phyloP scores from a whole-genome alignment of 2,329 filamentous ascomycete species.

The Claviceps africana region DNA sequence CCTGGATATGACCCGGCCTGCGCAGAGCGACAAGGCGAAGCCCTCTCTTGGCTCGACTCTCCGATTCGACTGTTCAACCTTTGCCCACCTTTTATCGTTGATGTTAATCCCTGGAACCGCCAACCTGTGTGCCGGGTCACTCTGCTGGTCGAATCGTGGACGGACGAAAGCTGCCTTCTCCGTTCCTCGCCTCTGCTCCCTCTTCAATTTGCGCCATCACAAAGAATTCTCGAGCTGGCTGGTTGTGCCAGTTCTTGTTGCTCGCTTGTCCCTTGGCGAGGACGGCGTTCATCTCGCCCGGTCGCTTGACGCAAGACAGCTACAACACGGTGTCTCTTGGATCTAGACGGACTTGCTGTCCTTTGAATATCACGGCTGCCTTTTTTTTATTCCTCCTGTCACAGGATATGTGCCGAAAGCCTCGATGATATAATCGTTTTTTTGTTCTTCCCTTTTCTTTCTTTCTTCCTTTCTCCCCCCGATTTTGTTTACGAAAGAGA shows the following conservation, averaged over 20 bases:
- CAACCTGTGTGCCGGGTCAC: neutral
- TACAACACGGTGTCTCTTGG: neutral
- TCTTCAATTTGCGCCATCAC: neutral
- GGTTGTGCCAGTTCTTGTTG: neutral
- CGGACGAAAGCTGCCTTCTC: neutral
- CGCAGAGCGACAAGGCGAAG: slow-evolving; percentile 1
- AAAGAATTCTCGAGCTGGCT: neutral
- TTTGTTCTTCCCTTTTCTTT: neutral
- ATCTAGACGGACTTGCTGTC: neutral
- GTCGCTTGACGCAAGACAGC: neutral
- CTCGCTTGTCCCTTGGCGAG: neutral
- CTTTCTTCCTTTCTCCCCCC: neutral
- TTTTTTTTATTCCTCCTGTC: neutral
- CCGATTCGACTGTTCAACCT: neutral
- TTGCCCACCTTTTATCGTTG: neutral
- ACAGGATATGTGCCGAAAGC: neutral
- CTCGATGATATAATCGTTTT: neutral
- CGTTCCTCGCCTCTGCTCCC: neutral
- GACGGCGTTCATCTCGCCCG: neutral
- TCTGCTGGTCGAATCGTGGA: neutral
- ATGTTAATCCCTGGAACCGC: neutral
- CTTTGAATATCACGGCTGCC: neutral
- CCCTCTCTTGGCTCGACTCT: neutral
- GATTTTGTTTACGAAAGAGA: no score
- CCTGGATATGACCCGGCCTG: neutral